phyloP scores from a whole-genome alignment of 805 yeast genomes.

The Zygoascus bituminiphila region DNA sequence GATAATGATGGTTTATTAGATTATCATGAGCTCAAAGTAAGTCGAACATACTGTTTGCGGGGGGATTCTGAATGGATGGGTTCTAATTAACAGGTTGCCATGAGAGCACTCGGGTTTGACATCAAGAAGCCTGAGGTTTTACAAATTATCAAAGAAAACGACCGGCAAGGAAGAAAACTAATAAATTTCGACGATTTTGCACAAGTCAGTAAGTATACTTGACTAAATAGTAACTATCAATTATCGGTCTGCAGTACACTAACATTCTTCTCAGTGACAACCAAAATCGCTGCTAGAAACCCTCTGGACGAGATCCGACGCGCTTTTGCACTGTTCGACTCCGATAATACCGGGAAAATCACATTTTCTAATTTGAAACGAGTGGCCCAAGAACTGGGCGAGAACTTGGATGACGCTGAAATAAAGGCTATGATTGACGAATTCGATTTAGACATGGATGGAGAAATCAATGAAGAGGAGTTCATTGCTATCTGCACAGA shows the following conservation, averaged over 20 bases:
- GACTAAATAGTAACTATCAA: neutral
- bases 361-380: constrained; percentile 72
- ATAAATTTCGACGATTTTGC: constrained; percentile 78
- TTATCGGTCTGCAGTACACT: too few relatives aligned
- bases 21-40: constrained; percentile 73
- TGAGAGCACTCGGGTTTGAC: constrained; percentile 91
- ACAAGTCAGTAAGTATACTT: constrained; percentile 49
- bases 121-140: constrained; percentile 70
- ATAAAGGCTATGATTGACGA: constrained; percentile 95
- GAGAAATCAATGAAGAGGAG: constrained; percentile 86
- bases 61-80: neutral
- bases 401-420: constrained; percentile 85
- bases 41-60: neutral
- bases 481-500: constrained; percentile 84
- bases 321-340: constrained; percentile 85
- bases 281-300: constrained; percentile 75
- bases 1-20: constrained; percentile 85
- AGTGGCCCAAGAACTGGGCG: constrained; percentile 90
- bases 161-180: constrained; percentile 54
- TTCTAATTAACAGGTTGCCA: constrained; percentile 49
- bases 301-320: constrained; percentile 87
- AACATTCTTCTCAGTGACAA: constrained; percentile 57
- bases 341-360: constrained; percentile 80
- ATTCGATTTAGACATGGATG: constrained; percentile 93
- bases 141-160: constrained; percentile 71